Base-by-base conservation (phyloP, 2,329 filamentous ascomycete genomes). In the Diaporthe humulicola region DNA sequence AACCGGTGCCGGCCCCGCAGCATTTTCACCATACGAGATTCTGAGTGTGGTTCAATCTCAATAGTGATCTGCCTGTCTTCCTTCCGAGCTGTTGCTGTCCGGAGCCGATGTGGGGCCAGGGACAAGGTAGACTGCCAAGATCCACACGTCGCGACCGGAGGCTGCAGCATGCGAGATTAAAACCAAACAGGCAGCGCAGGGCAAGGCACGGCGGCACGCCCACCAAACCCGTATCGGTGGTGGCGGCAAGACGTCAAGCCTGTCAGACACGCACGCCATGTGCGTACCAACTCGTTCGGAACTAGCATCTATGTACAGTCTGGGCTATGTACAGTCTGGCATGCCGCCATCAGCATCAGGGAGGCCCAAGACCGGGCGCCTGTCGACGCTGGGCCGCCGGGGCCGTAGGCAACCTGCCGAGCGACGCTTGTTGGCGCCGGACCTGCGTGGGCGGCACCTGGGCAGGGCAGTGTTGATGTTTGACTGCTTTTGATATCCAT, bases 101-200 rank as follows among this genome's bases (percentile, higher is more conserved):
- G 64, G 64, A 69, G 64, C 48, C 64, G 64, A 69, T n/a, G 64
- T 69, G 64, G 64, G 40, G 30, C 64, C 48, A 19, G 30, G 64
- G n/a, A 54, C 33, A 36, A 28, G 30, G 70, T 40, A 64, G n/a
- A 50, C 25, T 38, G 58, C n/a, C 48, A 54, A 38, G 61, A 48
- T 48, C 58, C 36, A 66, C 42, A 66, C n/a, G 12, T 19, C 12
- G 17, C 40, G 36, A 40, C 56, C 33, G 36, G 64, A 69, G 64
- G 4, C 64, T 67, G 45, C 64, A 52, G 30, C 14, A 67, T 67
- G 64, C 64, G 64, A 67, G 33, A 67, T 67, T 52, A 67, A 67
- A 67, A 67, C 64, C 64, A 67, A 67, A 67, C 64, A 54, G 45
- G 30, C 64, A 38, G 22, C 14, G 30, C 8, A 19, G 42, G 14